Percentiles rank a stretch among this genome's conserved stretches.
These are phyloP conservation scores for Liquidambar formosana DNA, from an alignment of 164 flowering plant genomes.

Conservation along the genomic window DNA sequence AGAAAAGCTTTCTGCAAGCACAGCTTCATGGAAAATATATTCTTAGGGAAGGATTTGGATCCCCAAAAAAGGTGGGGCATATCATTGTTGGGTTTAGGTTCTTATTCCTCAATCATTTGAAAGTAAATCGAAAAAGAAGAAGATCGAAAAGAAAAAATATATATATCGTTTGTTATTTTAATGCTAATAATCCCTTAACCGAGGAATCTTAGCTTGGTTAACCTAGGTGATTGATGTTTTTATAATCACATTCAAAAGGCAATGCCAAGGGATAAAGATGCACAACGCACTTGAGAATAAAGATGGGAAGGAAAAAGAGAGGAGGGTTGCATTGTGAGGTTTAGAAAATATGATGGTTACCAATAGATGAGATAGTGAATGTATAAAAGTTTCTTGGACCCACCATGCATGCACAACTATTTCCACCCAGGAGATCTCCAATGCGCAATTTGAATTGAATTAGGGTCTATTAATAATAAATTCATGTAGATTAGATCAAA, in stretches of 20 bases:
- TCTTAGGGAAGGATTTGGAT: slow-evolving; percentile 25
- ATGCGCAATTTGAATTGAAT: no score
- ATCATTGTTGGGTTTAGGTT: slow-evolving; percentile 24
- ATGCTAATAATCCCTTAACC: background rate
- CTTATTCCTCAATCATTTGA: slow-evolving; percentile 41
- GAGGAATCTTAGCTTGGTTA: background rate
- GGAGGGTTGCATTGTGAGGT: background rate
- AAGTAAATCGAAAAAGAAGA: background rate
- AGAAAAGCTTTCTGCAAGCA: slow-evolving; percentile 25
- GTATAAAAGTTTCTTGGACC: background rate
- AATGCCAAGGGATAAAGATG: background rate
- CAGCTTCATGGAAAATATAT: slow-evolving; percentile 15
- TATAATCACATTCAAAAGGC: background rate
- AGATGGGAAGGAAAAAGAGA: background rate
- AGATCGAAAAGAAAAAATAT: slow-evolving; percentile 1
- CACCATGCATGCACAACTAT: no score
- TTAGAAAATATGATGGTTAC: background rate
- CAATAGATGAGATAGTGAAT: background rate
- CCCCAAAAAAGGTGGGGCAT: slow-evolving; percentile 27
- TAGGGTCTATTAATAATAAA: no score
- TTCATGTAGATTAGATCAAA: no score
- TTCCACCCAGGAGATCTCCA: no score
- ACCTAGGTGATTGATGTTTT: background rate
- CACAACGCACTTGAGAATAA: slow-evolving; percentile 5
- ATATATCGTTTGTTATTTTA: background rate